Evolutionary conservation across 495 filamentous ascomycete species (phyloP).

Genomic region (Aspergillus asperescens): DNA sequence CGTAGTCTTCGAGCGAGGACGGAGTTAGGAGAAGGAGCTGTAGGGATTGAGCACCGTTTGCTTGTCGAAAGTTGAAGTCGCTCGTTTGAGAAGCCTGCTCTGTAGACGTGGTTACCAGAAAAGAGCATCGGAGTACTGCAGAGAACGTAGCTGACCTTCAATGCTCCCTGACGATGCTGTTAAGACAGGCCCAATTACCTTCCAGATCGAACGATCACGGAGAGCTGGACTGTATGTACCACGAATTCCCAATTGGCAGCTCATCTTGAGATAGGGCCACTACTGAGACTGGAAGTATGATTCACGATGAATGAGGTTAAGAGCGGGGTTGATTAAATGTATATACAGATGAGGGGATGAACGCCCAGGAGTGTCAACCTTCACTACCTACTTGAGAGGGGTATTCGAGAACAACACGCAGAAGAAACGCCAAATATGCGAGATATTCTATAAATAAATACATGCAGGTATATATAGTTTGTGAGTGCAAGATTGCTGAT

Average conservation of each 20-base stretch:
- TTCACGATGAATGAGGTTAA: background rate
- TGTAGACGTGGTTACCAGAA: background rate
- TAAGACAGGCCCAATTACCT: conserved; percentile 40
- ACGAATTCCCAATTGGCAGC: background rate
- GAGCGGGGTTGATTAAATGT: conserved; percentile 16
- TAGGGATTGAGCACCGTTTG: conserved; percentile 19
- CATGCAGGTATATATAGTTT: background rate
- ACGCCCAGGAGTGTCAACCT: background rate
- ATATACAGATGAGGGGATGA: background rate
- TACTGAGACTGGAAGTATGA: background rate
- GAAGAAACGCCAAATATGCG: background rate
- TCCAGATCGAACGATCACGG: conserved; percentile 49
- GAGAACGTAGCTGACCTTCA: conserved; percentile 33
- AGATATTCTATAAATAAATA: conserved; percentile 13
- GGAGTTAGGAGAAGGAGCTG: conserved; percentile 52
- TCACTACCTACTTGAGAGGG: conserved; percentile 10
- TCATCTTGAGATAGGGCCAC: conserved; percentile 5
- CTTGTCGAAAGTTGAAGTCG: conserved; percentile 17
- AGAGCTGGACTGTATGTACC: conserved; percentile 53
- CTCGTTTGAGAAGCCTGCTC: conserved; percentile 8
- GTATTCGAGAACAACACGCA: conserved; percentile 14
- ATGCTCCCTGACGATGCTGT: conserved; percentile 31
- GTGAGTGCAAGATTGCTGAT: background rate
- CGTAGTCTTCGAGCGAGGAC: conserved; percentile 30
- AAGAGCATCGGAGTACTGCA: background rate